Percentiles rank a stretch among this genome's conserved stretches.
These are phyloP conservation scores for Lojkania enalia DNA, from an alignment of 2,329 filamentous ascomycete genomes.

Conservation along the genomic window DNA sequence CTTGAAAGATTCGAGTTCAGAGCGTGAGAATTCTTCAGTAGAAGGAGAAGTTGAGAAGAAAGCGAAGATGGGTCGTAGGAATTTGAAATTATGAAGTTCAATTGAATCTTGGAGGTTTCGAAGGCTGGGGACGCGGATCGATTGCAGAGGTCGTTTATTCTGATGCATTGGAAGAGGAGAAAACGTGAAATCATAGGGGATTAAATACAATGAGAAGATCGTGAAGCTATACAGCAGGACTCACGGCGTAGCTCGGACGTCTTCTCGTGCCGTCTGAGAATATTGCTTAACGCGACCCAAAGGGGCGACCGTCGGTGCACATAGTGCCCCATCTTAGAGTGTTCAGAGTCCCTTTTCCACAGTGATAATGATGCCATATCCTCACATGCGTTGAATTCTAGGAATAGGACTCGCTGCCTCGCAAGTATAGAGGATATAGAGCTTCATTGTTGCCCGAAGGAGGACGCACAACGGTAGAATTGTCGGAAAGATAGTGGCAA, in stretches of 20 bases:
- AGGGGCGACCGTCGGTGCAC: slow-evolving; percentile 4
- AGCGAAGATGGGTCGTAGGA: too few relatives aligned
- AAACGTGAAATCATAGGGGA: too few relatives aligned
- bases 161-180: too few relatives aligned
- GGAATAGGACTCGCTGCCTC: slow-evolving; percentile 5
- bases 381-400: not conserved
- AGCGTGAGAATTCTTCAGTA: too few relatives aligned
- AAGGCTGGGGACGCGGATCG: too few relatives aligned
- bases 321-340: slow-evolving; percentile 1
- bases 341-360: not conserved
- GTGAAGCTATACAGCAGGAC: slow-evolving; percentile 2
- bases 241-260: not conserved
- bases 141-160: too few relatives aligned
- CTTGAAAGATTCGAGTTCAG: too few relatives aligned
- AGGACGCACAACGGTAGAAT: slow-evolving; percentile 1
- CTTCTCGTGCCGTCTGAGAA: not conserved
- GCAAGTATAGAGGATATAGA: not conserved
- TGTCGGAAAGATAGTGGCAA: not conserved
- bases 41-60: too few relatives aligned
- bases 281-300: slow-evolving; percentile 2
- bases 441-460: slow-evolving; percentile 3
- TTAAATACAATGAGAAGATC: too few relatives aligned
- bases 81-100: too few relatives aligned
- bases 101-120: too few relatives aligned
- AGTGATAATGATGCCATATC: slow-evolving; percentile 1